Percentiles rank a stretch among this genome's conserved stretches.
Conservation (phyloP, 148 eudicot genomes). For the Pouteria glomerata region DNA sequence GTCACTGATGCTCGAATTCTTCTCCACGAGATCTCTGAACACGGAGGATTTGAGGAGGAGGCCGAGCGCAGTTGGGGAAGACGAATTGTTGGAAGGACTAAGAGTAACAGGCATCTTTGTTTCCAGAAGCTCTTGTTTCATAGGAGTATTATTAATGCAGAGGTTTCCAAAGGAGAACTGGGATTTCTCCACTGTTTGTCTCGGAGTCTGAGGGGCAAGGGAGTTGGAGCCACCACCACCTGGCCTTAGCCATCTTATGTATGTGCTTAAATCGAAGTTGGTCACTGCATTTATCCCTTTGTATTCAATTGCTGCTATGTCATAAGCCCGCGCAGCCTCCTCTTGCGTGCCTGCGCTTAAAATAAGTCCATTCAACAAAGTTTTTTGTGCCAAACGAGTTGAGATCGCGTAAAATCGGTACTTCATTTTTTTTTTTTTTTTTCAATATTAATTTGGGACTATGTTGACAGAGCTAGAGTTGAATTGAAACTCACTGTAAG, state of each 20-base stretch:
- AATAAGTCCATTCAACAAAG: too few relatives aligned
- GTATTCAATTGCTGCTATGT: slow-evolving; percentile 41
- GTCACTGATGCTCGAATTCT: slow-evolving; percentile 11
- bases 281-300: slow-evolving; percentile 42
- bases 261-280: slow-evolving; percentile 38
- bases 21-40: slow-evolving; percentile 29
- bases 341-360: slow-evolving; percentile 37
- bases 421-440: too few relatives aligned
- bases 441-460: background rate
- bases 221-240: slow-evolving; percentile 9
- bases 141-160: slow-evolving; percentile 10
- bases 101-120: slow-evolving; percentile 21
- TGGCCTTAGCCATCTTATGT: slow-evolving; percentile 37
- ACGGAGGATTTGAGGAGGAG: slow-evolving; percentile 30
- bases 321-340: slow-evolving; percentile 44
- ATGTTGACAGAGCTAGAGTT: background rate
- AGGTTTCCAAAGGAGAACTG: background rate
- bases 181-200: slow-evolving; percentile 5
- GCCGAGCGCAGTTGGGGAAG: slow-evolving; percentile 31
- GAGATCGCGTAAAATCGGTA: too few relatives aligned
- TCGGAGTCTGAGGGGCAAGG: slow-evolving; percentile 4
- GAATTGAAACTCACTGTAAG: slow-evolving; percentile 33
- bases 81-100: slow-evolving; percentile 11
- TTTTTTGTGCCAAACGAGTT: too few relatives aligned
- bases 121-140: slow-evolving; percentile 23